phyloP scores from a whole-genome alignment of 1,284 basidiomycete species.

The Stygiomarasmius scandens region DNA sequence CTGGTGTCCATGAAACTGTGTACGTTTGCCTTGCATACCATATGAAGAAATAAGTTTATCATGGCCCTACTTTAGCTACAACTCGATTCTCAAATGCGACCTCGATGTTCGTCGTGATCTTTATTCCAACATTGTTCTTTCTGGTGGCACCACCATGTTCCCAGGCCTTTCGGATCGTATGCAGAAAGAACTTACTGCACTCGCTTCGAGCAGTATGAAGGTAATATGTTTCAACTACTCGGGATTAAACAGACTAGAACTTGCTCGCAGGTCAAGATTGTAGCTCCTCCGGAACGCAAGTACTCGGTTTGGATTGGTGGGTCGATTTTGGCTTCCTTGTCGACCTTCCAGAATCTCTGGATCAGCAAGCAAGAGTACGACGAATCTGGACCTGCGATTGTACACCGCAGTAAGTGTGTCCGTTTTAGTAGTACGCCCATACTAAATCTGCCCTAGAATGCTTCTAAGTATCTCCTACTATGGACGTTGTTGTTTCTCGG shows the following conservation, averaged over 20 bases:
- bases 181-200: slow-evolving; percentile 94
- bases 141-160: slow-evolving; percentile 98
- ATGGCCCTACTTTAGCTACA: slow-evolving; percentile 31
- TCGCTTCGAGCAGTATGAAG: slow-evolving; percentile 89
- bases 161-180: slow-evolving; percentile 96
- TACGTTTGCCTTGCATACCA: slow-evolving; percentile 30
- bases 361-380: slow-evolving; percentile 18
- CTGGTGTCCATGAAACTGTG: slow-evolving; percentile 96
- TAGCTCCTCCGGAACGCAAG: slow-evolving; percentile 16
- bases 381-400: slow-evolving; percentile 18
- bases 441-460: slow-evolving; percentile 9
- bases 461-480: slow-evolving; percentile 5
- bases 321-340: slow-evolving; percentile 10
- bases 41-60: not conserved
- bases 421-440: not conserved
- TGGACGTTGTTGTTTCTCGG: not conserved
- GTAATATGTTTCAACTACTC: slow-evolving; percentile 60
- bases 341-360: slow-evolving; percentile 17
- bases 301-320: slow-evolving; percentile 16
- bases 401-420: slow-evolving; percentile 15
- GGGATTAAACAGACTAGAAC: too few species aligned
- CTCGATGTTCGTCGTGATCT: slow-evolving; percentile 86
- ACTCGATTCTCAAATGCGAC: slow-evolving; percentile 84
- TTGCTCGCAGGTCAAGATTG: slow-evolving; percentile 11
- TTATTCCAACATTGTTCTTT: slow-evolving; percentile 93